A percentile compares a stretch with the other conserved stretches of the same genome.
Conservation (phyloP, 2,329 filamentous ascomycete genomes). For the Sclerotinia sclerotiorum region DNA sequence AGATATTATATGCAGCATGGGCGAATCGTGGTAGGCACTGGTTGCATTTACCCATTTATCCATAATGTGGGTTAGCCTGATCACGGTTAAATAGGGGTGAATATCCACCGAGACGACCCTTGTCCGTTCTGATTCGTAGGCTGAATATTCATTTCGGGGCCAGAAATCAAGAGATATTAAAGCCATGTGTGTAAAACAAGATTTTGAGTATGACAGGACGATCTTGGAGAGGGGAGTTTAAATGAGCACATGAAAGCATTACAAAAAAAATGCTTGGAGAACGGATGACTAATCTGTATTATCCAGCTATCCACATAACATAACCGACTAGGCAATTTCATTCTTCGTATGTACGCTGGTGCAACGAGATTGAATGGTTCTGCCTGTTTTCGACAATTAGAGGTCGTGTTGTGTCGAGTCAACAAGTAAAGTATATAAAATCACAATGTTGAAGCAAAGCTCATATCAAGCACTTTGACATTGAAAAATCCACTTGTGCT, state of each 20-base stretch:
- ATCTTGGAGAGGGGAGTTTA: no score
- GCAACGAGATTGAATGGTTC: neutral
- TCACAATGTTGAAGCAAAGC: neutral
- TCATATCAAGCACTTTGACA: neutral
- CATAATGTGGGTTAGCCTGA: neutral
- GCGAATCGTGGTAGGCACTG: neutral
- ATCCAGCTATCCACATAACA: neutral
- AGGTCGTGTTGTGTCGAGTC: neutral
- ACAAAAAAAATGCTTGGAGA: no score
- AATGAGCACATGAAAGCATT: no score
- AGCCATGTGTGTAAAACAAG: neutral
- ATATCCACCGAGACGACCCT: neutral
- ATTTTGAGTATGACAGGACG: neutral
- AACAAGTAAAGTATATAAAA: neutral
- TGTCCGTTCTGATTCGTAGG: slow-evolving; percentile 9
- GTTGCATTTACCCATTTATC: slow-evolving; percentile 23
- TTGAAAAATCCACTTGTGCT: neutral
- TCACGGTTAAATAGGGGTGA: slow-evolving; percentile 22
- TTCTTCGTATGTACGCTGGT: slow-evolving; percentile 4
- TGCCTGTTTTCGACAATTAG: no score
- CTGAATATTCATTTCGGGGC: neutral
- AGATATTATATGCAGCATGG: slow-evolving; percentile 7
- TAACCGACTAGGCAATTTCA: neutral
- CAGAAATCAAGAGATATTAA: neutral
- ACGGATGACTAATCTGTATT: no score